phyloP scores from a whole-genome alignment of 2,329 filamentous ascomycete genomes.

The Herpotrichia juniperi region DNA sequence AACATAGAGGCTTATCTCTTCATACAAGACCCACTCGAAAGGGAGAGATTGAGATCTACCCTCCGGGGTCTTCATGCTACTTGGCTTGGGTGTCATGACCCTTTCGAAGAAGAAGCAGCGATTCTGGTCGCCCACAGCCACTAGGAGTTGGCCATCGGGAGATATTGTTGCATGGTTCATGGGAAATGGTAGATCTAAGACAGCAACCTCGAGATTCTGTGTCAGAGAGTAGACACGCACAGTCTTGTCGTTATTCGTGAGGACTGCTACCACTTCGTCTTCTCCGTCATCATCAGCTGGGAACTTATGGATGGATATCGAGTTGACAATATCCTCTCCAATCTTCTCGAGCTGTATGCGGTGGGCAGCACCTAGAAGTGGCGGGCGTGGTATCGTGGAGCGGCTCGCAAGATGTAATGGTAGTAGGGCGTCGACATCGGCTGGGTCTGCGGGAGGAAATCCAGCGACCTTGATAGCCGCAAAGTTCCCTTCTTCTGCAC shows the following conservation, averaged over 20 bases:
- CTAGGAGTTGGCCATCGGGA: constrained; percentile 79
- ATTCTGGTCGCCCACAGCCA: constrained; percentile 87
- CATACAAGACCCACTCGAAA: constrained; percentile 49
- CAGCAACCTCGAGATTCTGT: constrained; percentile 70
- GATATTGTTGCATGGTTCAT: constrained; percentile 97
- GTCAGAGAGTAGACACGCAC: constrained; percentile 82
- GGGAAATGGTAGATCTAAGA: constrained; percentile 77
- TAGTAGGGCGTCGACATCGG: constrained; percentile 63
- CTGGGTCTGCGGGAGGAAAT: constrained; percentile 47
- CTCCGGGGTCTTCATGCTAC: constrained; percentile 28
- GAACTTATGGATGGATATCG: constrained; percentile 66
- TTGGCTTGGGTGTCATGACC: constrained; percentile 38
- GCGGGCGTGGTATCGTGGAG: constrained; percentile 32
- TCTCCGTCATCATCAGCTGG: constrained; percentile 47
- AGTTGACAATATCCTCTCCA: constrained; percentile 70
- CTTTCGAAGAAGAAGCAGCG: constrained; percentile 82
- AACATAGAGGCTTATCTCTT: constrained; percentile 50
- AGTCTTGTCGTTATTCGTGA: constrained; percentile 91
- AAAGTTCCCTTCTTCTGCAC: constrained; percentile 83
- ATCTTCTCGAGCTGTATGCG: constrained; percentile 62
- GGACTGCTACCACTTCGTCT: constrained; percentile 71
- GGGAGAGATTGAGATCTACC: constrained; percentile 24
- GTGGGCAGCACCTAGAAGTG: constrained; percentile 44
- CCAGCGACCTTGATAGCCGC: constrained; percentile 71
- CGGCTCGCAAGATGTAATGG: constrained; percentile 56